phyloP scores from a whole-genome alignment of 1,284 basidiomycete species.

The Fomitopsis pinicola region DNA sequence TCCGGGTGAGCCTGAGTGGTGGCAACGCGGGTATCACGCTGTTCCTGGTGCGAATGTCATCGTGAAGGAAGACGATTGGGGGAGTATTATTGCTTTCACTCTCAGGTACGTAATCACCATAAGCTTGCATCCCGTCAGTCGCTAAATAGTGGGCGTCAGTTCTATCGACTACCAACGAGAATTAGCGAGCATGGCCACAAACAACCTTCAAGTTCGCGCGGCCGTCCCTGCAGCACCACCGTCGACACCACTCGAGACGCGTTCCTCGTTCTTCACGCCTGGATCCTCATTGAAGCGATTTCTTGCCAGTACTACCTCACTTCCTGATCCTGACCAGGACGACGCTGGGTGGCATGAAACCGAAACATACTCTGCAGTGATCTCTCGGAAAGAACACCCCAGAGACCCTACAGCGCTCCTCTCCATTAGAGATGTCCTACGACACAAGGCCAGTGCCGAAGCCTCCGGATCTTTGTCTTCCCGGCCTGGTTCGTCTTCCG shows the following conservation, averaged over 20 bases:
- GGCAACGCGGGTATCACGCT: constrained; percentile 54
- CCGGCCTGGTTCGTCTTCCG: constrained; percentile 13
- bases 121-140: neutral
- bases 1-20: constrained; percentile 56
- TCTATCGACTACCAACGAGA: constrained; percentile 60
- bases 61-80: constrained; percentile 68
- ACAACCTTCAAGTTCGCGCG: constrained; percentile 8
- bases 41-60: constrained; percentile 66
- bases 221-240: constrained; percentile 22
- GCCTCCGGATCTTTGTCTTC: constrained; percentile 5
- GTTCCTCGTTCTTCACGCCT: constrained; percentile 40
- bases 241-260: constrained; percentile 19
- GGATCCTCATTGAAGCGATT: constrained; percentile 47
- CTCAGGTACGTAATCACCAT: constrained; percentile 40
- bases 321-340: constrained; percentile 55
- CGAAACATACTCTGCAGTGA: constrained; percentile 54
- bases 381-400: constrained; percentile 59
- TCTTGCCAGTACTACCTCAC: constrained; percentile 31
- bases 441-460: constrained; percentile 40
- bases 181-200: constrained; percentile 40
- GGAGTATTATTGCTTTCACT: constrained; percentile 71
- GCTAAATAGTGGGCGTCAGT: constrained; percentile 28
- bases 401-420: constrained; percentile 53
- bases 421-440: constrained; percentile 56
- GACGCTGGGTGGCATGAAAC: constrained; percentile 56